Conservation (phyloP, 441 rosid species). For the Arabidopsis hybrid region DNA sequence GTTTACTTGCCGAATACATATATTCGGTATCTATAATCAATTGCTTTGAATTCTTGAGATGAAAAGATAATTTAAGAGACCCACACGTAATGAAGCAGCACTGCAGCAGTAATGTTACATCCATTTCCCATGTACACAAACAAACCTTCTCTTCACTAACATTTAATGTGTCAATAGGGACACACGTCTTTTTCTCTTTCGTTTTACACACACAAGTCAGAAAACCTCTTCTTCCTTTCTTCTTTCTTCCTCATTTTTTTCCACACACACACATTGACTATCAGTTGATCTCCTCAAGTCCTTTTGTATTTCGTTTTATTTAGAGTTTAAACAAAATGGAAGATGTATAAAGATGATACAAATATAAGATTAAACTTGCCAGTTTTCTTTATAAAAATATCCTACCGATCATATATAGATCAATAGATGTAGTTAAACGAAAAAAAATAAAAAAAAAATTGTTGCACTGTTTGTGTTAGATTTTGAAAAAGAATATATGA, state of each 20-base stretch:
- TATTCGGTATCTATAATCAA: conserved; percentile 3
- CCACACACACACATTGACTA: conserved; percentile 2
- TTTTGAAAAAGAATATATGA: too few relatives aligned
- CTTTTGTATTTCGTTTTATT: too few relatives aligned
- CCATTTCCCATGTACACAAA: conserved; percentile 32
- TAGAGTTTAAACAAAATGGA: too few relatives aligned
- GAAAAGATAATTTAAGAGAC: conserved; percentile 31
- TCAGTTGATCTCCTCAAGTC: background rate
- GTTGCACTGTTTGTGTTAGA: too few relatives aligned
- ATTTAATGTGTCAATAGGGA: conserved; percentile 28
- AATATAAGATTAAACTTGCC: too few relatives aligned
- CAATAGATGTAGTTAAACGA: too few relatives aligned
- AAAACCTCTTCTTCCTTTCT: background rate
- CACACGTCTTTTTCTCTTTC: too few relatives aligned
- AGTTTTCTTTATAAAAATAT: too few relatives aligned
- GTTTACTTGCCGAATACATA: background rate
- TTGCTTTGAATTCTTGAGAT: conserved; percentile 17
- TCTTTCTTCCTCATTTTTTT: too few relatives aligned
- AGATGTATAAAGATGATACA: too few relatives aligned
- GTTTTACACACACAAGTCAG: conserved; percentile 15
- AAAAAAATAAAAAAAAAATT: too few relatives aligned
- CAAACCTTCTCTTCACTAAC: conserved; percentile 1
- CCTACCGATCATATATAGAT: too few relatives aligned
- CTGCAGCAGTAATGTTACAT: conserved; percentile 19
- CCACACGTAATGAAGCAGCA: conserved; percentile 37